These are phyloP conservation scores for Cordyceps cateniannulata DNA, from an alignment of 2,329 filamentous ascomycete genomes.

Conservation along the genomic window DNA sequence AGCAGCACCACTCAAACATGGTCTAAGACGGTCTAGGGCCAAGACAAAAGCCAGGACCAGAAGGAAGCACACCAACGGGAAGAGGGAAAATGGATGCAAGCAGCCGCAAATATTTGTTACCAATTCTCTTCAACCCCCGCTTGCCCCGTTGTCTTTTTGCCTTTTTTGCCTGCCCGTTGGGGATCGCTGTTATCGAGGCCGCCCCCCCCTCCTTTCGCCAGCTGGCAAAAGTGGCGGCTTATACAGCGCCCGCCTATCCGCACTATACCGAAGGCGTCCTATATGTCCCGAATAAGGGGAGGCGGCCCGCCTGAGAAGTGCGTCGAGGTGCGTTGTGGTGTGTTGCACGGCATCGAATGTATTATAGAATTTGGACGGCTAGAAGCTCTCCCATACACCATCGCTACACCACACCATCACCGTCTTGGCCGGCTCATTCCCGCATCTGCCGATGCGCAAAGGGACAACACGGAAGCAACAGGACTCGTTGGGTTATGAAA, in stretches of 20 bases:
- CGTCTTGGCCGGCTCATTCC: background rate
- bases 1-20: background rate
- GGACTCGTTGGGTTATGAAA: background rate
- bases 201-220: background rate
- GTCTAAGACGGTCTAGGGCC: slow-evolving; percentile 6
- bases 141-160: background rate
- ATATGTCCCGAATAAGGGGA: background rate
- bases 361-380: too few relatives aligned
- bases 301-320: background rate
- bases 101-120: background rate
- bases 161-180: background rate
- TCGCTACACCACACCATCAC: background rate
- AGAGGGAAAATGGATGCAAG: background rate
- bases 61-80: too few relatives aligned
- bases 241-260: background rate
- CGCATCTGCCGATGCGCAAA: background rate
- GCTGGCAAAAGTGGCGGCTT: background rate
- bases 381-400: too few relatives aligned
- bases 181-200: too few relatives aligned
- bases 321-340: background rate
- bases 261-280: background rate
- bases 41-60: background rate
- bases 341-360: background rate
- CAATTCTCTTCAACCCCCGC: too few relatives aligned
- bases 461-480: background rate